Conservation (phyloP, 1,284 basidiomycete genomes). For the Marasmius fiardii region DNA sequence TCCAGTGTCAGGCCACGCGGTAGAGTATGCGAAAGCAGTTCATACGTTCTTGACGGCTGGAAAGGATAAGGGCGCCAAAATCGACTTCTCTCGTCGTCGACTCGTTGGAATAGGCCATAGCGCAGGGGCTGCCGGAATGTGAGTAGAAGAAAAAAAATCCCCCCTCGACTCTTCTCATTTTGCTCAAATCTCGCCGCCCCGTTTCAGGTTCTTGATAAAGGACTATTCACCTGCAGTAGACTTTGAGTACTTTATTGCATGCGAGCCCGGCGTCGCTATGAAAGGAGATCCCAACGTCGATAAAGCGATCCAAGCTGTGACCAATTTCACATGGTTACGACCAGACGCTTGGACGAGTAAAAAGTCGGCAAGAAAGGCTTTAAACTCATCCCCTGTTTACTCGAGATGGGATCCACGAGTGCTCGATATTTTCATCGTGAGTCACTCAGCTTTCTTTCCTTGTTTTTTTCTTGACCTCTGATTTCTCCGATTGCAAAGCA, state of each 20-base stretch:
- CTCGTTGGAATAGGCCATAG: constrained; percentile 16
- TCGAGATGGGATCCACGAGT: constrained; percentile 18
- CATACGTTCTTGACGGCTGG: constrained; percentile 11
- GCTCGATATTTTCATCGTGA: constrained; percentile 17
- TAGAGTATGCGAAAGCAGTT: constrained; percentile 12
- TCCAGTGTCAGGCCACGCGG: constrained; percentile 3
- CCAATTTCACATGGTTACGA: constrained; percentile 15
- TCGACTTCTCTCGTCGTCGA: constrained; percentile 4
- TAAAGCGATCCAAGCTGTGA: constrained; percentile 1
- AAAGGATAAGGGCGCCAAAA: neutral
- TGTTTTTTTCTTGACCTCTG: neutral
- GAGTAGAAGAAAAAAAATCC: constrained; percentile 1
- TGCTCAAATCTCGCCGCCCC: neutral
- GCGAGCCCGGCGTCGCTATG: constrained; percentile 14
- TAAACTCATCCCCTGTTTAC: constrained; percentile 6
- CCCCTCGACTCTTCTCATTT: neutral
- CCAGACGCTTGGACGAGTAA: constrained; percentile 13
- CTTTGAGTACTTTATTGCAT: constrained; percentile 14
- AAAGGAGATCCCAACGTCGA: constrained; percentile 9
- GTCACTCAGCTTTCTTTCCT: constrained; percentile 5
- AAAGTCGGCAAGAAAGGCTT: constrained; percentile 14
- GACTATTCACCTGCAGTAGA: constrained; percentile 7
- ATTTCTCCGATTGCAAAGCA: neutral
- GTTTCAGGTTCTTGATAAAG: constrained; percentile 12
- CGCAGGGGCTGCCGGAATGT: constrained; percentile 13